These are phyloP conservation scores for Teratosphaeria gauchensis DNA, from an alignment of 2,329 filamentous ascomycete genomes.

Conservation along the genomic window DNA sequence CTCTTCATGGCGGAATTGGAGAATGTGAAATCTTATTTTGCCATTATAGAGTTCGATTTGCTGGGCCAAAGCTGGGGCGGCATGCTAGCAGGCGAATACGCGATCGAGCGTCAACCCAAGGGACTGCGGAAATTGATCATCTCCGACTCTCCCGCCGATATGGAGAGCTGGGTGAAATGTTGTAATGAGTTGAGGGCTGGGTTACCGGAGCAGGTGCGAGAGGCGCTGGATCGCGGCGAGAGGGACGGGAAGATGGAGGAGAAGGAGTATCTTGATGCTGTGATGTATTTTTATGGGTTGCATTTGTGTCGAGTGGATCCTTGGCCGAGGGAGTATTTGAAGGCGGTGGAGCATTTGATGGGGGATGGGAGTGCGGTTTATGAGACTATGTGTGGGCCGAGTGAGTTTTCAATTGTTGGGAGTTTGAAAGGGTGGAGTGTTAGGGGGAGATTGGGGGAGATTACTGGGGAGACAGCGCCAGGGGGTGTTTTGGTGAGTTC, in stretches of 20 bases:
- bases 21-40: slow-evolving; percentile 36
- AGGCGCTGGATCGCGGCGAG: slow-evolving; percentile 21
- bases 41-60: slow-evolving; percentile 34
- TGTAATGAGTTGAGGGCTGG: slow-evolving; percentile 16
- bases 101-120: slow-evolving; percentile 24
- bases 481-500: slow-evolving; percentile 23
- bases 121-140: slow-evolving; percentile 33
- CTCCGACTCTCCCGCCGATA: slow-evolving; percentile 19
- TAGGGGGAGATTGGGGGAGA: slow-evolving; percentile 25
- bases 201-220: slow-evolving; percentile 22
- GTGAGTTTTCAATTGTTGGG: slow-evolving; percentile 30
- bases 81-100: slow-evolving; percentile 40
- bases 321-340: slow-evolving; percentile 18
- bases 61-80: slow-evolving; percentile 46
- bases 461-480: slow-evolving; percentile 26
- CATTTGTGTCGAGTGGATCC: slow-evolving; percentile 24
- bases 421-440: slow-evolving; percentile 33
- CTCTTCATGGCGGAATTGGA: slow-evolving; percentile 43
- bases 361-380: slow-evolving; percentile 28
- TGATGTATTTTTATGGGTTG: slow-evolving; percentile 20
- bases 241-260: slow-evolving; percentile 21
- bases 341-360: slow-evolving; percentile 17
- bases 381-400: slow-evolving; percentile 24
- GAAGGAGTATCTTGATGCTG: slow-evolving; percentile 24
- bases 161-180: slow-evolving; percentile 21